phyloP scores from a whole-genome alignment of 345 rosid genomes.

The Hibiscus trionum region DNA sequence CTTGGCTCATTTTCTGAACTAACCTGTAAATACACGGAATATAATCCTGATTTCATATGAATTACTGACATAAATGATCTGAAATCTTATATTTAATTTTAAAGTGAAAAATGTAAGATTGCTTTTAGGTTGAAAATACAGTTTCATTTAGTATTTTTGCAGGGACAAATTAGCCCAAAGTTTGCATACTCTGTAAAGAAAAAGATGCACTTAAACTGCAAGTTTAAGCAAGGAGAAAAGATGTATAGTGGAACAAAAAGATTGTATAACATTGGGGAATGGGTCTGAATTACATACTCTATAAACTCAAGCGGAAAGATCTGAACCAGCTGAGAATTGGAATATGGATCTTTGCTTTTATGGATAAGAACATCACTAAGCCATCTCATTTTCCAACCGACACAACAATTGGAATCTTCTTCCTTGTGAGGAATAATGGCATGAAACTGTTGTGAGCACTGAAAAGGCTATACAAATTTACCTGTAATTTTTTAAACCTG shows the following conservation, averaged over 20 bases:
- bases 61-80: too few species aligned
- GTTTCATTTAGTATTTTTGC: too few species aligned
- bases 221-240: background rate
- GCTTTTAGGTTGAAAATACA: too few species aligned
- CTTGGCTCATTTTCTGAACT: too few species aligned
- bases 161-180: too few species aligned
- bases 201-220: background rate
- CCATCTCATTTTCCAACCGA: slow-evolving; percentile 3
- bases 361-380: slow-evolving; percentile 8
- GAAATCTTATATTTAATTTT: too few species aligned
- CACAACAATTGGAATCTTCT: slow-evolving; percentile 1
- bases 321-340: background rate
- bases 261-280: background rate
- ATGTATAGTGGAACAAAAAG: background rate
- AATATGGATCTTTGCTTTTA: background rate
- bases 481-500: background rate
- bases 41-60: too few species aligned
- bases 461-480: background rate
- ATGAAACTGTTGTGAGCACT: background rate
- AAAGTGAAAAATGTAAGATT: too few species aligned
- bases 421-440: background rate
- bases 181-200: too few species aligned
- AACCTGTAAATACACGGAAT: too few species aligned
- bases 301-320: background rate
- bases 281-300: background rate